Conservation (phyloP, 768 basidiomycete species). For the Leccinum disarticulatum region DNA sequence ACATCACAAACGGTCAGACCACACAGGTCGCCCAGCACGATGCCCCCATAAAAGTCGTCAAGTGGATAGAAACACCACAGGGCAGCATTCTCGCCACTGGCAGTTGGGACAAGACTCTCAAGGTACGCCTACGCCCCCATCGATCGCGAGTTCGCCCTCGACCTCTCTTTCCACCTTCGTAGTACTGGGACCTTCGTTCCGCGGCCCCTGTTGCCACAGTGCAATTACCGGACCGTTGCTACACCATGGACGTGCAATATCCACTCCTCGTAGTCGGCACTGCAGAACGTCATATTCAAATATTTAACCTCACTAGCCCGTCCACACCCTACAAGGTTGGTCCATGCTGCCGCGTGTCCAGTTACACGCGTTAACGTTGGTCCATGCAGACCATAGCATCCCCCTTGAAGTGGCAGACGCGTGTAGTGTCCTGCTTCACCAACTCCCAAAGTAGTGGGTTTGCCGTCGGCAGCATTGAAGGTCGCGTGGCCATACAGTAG, state of each 20-base stretch:
- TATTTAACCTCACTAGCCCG: conserved; percentile 85
- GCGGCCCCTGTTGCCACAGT: conserved; percentile 77
- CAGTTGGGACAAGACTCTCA: conserved; percentile 97
- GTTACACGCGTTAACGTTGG: conserved; percentile 3
- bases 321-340: conserved; percentile 71
- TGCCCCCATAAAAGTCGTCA: conserved; percentile 79
- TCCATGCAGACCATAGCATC: conserved; percentile 66
- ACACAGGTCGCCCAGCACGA: conserved; percentile 90
- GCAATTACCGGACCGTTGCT: conserved; percentile 86
- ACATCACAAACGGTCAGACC: conserved; percentile 78
- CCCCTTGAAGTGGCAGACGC: conserved; percentile 92
- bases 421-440: conserved; percentile 82
- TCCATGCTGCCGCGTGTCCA: conserved; percentile 15
- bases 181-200: conserved; percentile 93
- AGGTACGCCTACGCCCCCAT: conserved; percentile 49
- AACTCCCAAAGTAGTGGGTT: conserved; percentile 66
- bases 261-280: conserved; percentile 90
- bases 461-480: conserved; percentile 84
- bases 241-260: conserved; percentile 79
- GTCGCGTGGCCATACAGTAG: conserved; percentile 94
- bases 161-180: background rate
- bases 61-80: conserved; percentile 76
- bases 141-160: background rate
- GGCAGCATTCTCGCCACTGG: conserved; percentile 85
- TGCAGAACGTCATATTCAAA: conserved; percentile 88